Evolutionary conservation across 805 yeast genomes (phyloP).

Genomic region (Starmerella etchellsii): DNA sequence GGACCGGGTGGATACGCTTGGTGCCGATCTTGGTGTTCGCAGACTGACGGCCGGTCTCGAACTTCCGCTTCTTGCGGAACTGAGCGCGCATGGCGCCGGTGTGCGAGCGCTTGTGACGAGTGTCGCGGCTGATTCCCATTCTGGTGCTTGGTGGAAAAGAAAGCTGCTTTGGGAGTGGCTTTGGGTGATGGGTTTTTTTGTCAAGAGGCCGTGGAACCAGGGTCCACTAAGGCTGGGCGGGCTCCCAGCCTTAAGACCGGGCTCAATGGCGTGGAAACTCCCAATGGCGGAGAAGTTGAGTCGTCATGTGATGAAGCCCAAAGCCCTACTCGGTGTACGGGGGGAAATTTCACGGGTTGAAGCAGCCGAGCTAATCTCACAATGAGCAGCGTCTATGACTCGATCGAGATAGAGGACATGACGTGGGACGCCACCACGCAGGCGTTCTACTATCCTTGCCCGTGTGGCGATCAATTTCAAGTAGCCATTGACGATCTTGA

Average conservation of each 20-base stretch:
- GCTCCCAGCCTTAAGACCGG: no score
- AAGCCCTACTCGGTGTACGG: no score
- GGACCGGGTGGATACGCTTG: conserved; percentile 97
- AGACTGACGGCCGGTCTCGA: conserved; percentile 98
- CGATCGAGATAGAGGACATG: conserved; percentile 94
- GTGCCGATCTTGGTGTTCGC: conserved; percentile 98
- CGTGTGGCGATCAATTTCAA: conserved; percentile 93
- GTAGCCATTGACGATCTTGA: conserved; percentile 68
- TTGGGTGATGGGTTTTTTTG: conserved; percentile 4
- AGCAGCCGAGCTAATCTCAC: no score
- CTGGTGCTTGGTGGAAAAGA: conserved; percentile 20
- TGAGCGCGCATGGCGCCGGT: conserved; percentile 99
- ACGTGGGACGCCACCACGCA: conserved; percentile 73
- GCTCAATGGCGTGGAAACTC: neutral
- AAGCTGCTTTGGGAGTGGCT: neutral
- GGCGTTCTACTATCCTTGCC: conserved; percentile 88
- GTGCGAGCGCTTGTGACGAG: conserved; percentile 99
- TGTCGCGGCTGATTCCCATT: conserved; percentile 99
- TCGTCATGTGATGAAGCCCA: no score
- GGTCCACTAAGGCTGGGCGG: neutral
- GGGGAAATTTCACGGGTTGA: no score
- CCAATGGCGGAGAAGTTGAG: no score
- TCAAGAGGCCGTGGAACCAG: conserved; percentile 3
- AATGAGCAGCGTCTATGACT: conserved; percentile 48
- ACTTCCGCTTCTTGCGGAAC: conserved; percentile 99